These are phyloP conservation scores for Zygosaccharomyces lentus DNA, from an alignment of 805 yeast species.

Conservation along the genomic window DNA sequence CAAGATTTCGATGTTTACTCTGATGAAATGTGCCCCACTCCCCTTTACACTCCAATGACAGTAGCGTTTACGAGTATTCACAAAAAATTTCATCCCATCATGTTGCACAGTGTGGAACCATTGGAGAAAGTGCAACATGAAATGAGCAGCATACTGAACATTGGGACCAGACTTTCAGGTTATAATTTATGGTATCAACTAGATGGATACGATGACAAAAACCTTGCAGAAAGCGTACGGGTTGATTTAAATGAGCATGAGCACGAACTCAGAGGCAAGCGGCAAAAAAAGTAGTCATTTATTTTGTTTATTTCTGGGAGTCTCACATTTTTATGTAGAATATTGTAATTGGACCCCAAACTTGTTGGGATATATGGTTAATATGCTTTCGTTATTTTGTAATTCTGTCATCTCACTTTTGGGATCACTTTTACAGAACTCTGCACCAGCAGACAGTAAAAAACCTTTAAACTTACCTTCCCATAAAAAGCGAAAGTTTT, in stretches of 20 bases:
- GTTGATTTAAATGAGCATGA: conserved; percentile 53
- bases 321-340: conserved; percentile 16
- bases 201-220: conserved; percentile 68
- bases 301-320: neutral
- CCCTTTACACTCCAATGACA: conserved; percentile 57
- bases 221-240: conserved; percentile 59
- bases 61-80: conserved; percentile 65
- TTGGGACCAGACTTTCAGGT: conserved; percentile 57
- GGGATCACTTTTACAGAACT: conserved; percentile 34
- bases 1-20: conserved; percentile 23
- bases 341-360: conserved; percentile 34
- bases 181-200: conserved; percentile 80
- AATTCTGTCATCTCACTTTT: conserved; percentile 37
- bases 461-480: conserved; percentile 83
- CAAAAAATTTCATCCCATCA: conserved; percentile 54
- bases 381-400: neutral
- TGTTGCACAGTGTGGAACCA: conserved; percentile 61
- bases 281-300: conserved; percentile 25
- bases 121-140: conserved; percentile 49
- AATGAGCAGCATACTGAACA: conserved; percentile 58
- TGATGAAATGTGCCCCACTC: conserved; percentile 38
- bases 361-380: conserved; percentile 18
- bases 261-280: conserved; percentile 38
- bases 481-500: conserved; percentile 67
- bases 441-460: conserved; percentile 69